phyloP scores from a whole-genome alignment of 1,284 basidiomycete species.

The Heterobasidion annosum region DNA sequence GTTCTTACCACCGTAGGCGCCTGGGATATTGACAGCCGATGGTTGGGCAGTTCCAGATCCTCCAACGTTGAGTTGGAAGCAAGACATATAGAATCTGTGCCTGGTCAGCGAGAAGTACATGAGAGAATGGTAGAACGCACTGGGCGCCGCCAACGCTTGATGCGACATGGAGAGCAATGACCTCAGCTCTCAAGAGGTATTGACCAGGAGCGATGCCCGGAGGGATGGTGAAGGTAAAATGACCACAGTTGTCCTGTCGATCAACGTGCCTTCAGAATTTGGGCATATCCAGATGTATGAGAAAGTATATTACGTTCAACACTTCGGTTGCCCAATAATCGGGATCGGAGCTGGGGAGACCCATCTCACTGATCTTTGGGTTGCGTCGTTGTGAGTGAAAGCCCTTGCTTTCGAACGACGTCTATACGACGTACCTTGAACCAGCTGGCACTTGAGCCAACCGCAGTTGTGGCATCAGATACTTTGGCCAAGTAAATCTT shows the following conservation, averaged over 20 bases:
- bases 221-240: slow-evolving; percentile 41
- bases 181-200: slow-evolving; percentile 44
- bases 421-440: slow-evolving; percentile 27
- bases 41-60: slow-evolving; percentile 31
- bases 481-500: slow-evolving; percentile 41
- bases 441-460: slow-evolving; percentile 33
- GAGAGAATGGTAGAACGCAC: slow-evolving; percentile 13
- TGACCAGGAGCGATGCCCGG: slow-evolving; percentile 35
- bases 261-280: slow-evolving; percentile 9
- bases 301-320: slow-evolving; percentile 18
- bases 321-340: slow-evolving; percentile 17
- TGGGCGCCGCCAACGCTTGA: slow-evolving; percentile 34
- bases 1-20: slow-evolving; percentile 31
- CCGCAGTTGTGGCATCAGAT: slow-evolving; percentile 32
- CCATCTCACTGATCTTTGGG: slow-evolving; percentile 31
- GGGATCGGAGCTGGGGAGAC: slow-evolving; percentile 35
- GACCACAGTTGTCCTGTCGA: slow-evolving; percentile 35
- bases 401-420: not conserved
- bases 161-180: slow-evolving; percentile 42
- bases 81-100: slow-evolving; percentile 37
- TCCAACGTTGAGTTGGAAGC: slow-evolving; percentile 36
- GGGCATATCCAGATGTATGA: not conserved
- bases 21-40: slow-evolving; percentile 35
- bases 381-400: too few species aligned
- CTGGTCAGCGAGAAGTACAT: not conserved